Evolutionary conservation across 2,329 filamentous ascomycete genomes (phyloP).

Genomic region (Ophiostoma populinum): DNA sequence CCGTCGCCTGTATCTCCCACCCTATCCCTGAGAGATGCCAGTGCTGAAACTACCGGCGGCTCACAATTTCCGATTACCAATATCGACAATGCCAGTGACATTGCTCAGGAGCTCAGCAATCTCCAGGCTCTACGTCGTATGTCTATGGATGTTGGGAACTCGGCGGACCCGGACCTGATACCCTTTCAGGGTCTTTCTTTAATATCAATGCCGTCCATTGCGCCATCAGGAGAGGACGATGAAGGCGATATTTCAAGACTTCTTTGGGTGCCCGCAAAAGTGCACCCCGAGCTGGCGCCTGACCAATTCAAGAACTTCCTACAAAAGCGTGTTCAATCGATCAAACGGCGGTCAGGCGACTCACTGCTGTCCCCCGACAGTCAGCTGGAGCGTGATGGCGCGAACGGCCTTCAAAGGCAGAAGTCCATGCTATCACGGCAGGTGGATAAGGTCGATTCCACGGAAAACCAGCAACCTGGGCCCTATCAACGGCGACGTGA

Average conservation of each 20-base stretch:
- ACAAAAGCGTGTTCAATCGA: constrained; percentile 80
- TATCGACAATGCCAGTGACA: constrained; percentile 74
- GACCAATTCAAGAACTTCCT: constrained; percentile 95
- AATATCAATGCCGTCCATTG: constrained; percentile 54
- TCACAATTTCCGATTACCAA: constrained; percentile 74
- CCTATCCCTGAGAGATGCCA: constrained; percentile 34
- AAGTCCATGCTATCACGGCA: constrained; percentile 93
- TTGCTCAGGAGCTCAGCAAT: constrained; percentile 85
- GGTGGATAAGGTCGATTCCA: constrained; percentile 53
- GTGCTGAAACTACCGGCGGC: constrained; percentile 31
- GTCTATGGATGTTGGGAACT: constrained; percentile 82
- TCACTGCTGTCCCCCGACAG: constrained; percentile 42
- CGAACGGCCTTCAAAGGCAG: constrained; percentile 50
- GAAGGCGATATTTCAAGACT: constrained; percentile 77
- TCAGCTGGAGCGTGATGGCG: constrained; percentile 8
- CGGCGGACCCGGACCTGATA: constrained; percentile 56
- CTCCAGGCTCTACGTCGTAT: constrained; percentile 77
- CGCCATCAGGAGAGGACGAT: constrained; percentile 56
- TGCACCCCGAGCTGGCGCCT: constrained; percentile 88
- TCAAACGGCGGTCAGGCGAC: constrained; percentile 67
- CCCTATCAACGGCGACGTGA: not conserved
- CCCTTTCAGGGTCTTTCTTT: constrained; percentile 48
- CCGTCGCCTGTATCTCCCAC: constrained; percentile 33
- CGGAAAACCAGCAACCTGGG: constrained; percentile 26
- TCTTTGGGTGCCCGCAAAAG: constrained; percentile 87